phyloP scores from a whole-genome alignment of 129 eudicot genomes.

The Lonicera japonica region DNA sequence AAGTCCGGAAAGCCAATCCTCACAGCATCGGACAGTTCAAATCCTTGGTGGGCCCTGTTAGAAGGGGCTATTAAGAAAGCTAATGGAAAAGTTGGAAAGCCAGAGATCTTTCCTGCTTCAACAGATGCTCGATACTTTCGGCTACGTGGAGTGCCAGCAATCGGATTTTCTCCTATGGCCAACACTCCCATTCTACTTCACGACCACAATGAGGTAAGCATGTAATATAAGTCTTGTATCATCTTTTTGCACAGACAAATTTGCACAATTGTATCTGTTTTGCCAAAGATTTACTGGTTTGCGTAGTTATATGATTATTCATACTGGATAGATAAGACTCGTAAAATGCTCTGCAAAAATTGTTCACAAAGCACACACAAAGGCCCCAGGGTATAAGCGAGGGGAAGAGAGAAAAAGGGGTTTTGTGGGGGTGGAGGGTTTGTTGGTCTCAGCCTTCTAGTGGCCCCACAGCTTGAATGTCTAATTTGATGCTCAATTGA shows the following conservation, averaged over 20 bases:
- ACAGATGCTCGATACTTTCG: slow-evolving; percentile 94
- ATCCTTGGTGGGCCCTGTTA: slow-evolving; percentile 91
- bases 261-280: not conserved
- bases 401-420: no score
- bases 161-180: slow-evolving; percentile 99
- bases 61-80: slow-evolving; percentile 65
- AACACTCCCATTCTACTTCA: slow-evolving; percentile 92
- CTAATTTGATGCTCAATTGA: no score
- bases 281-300: not conserved
- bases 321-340: not conserved
- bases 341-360: not conserved
- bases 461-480: no score
- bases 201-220: slow-evolving; percentile 86
- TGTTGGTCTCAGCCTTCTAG: no score
- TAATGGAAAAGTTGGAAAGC: slow-evolving; percentile 62
- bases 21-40: slow-evolving; percentile 64
- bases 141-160: slow-evolving; percentile 68
- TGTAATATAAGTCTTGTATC: not conserved
- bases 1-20: slow-evolving; percentile 62
- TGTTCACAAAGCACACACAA: no score
- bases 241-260: not conserved
- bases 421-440: no score
- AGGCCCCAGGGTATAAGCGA: no score
- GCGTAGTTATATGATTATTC: not conserved
- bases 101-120: slow-evolving; percentile 87